A percentile compares a stretch with the other conserved stretches of the same genome.
phyloP scores from a whole-genome alignment of 768 basidiomycete genomes.

The Leccinum variicolor region DNA sequence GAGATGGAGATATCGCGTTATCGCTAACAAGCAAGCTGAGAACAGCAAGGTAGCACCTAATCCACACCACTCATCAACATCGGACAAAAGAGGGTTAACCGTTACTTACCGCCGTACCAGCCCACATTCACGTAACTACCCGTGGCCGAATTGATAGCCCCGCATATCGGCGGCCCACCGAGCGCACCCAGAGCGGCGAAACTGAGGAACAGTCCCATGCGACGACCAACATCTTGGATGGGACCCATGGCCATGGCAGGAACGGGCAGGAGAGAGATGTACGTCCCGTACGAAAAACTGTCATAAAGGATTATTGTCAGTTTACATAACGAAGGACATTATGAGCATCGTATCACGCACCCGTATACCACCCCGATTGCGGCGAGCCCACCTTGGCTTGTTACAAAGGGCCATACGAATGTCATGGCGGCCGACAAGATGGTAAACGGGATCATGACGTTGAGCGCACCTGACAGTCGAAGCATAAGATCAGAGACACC shows the following conservation, averaged over 20 bases:
- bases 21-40: slow-evolving; percentile 39
- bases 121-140: slow-evolving; percentile 39
- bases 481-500: neutral
- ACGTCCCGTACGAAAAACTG: slow-evolving; percentile 62
- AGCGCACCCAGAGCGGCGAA: slow-evolving; percentile 61
- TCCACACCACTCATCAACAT: neutral
- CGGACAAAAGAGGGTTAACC: neutral
- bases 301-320: neutral
- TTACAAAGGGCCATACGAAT: slow-evolving; percentile 68
- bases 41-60: slow-evolving; percentile 39
- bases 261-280: slow-evolving; percentile 50
- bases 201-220: slow-evolving; percentile 63
- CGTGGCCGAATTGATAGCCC: slow-evolving; percentile 55
- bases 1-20: slow-evolving; percentile 40
- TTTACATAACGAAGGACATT: neutral
- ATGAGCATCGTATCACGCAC: slow-evolving; percentile 32
- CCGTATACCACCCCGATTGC: slow-evolving; percentile 62
- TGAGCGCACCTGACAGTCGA: slow-evolving; percentile 57
- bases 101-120: slow-evolving; percentile 39
- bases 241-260: slow-evolving; percentile 63
- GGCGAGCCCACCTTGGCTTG: slow-evolving; percentile 42
- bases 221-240: slow-evolving; percentile 57
- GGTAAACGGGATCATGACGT: slow-evolving; percentile 65
- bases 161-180: slow-evolving; percentile 70
- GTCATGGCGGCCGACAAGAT: slow-evolving; percentile 54